Evolutionary conservation across 768 basidiomycete species (phyloP).

Genomic region (Termitomyces sp.): DNA sequence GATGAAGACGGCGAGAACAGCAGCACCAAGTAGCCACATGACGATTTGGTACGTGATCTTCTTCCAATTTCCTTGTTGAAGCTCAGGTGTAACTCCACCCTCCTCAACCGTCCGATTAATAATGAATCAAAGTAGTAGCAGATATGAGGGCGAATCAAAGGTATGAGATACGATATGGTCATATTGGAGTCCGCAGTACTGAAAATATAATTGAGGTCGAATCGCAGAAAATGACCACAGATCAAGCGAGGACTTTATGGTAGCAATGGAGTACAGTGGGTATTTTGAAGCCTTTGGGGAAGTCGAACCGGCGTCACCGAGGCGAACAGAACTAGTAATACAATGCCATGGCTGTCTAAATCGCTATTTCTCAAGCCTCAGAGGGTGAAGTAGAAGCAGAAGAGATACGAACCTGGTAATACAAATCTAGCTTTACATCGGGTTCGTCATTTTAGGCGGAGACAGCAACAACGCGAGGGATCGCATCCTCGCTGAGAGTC

Average conservation of each 20-base stretch:
- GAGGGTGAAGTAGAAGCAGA: not conserved
- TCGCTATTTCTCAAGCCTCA: not conserved
- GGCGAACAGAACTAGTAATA: conserved; percentile 2
- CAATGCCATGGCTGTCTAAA: not conserved
- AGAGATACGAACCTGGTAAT: conserved; percentile 13
- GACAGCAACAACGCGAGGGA: conserved; percentile 22
- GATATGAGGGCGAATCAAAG: not conserved
- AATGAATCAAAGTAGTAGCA: not conserved
- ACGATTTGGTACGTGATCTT: conserved; percentile 30
- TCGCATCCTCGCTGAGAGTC: conserved; percentile 35
- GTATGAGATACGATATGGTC: not conserved
- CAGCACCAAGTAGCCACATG: conserved; percentile 33
- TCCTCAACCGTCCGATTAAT: not conserved
- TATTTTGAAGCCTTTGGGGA: not conserved
- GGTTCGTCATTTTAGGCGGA: conserved; percentile 21
- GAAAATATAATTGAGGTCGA: too few relatives aligned
- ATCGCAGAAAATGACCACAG: too few relatives aligned
- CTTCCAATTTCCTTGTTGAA: conserved; percentile 20
- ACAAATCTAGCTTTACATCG: conserved; percentile 11
- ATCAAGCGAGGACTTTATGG: not conserved
- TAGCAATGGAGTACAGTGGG: not conserved
- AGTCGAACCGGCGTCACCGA: not conserved
- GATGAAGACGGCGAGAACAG: conserved; percentile 52
- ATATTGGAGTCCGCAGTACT: not conserved
- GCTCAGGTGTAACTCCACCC: not conserved